These are phyloP conservation scores for Curvularia hawaiiensis DNA, from an alignment of 2,329 filamentous ascomycete genomes.

Conservation along the genomic window DNA sequence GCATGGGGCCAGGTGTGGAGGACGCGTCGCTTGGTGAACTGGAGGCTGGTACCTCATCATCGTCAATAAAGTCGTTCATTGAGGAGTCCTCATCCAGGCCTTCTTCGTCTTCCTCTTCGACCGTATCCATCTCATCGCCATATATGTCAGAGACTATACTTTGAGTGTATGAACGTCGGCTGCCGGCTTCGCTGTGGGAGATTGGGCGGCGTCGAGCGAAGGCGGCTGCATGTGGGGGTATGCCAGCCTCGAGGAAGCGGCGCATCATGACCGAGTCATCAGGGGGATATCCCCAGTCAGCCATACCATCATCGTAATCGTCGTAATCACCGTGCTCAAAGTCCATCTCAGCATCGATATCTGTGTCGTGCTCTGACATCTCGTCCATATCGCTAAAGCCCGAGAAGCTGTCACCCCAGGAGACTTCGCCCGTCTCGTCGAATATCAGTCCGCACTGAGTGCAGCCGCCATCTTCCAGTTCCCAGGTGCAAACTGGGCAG, in stretches of 20 bases:
- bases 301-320: constrained; percentile 38
- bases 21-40: constrained; percentile 33
- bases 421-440: constrained; percentile 52
- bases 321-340: constrained; percentile 47
- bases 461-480: constrained; percentile 67
- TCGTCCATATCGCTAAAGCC: constrained; percentile 55
- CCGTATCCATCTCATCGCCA: constrained; percentile 50
- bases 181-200: constrained; percentile 50
- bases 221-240: constrained; percentile 26
- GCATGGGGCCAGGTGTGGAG: constrained; percentile 39
- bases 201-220: constrained; percentile 41
- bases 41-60: constrained; percentile 33
- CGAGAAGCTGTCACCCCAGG: constrained; percentile 46
- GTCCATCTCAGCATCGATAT: constrained; percentile 50
- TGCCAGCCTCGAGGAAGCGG: constrained; percentile 38
- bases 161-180: constrained; percentile 47
- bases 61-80: constrained; percentile 51
- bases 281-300: constrained; percentile 37
- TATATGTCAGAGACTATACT: constrained; percentile 49
- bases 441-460: constrained; percentile 59
- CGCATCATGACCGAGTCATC: constrained; percentile 44
- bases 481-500: constrained; percentile 67
- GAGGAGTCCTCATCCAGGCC: constrained; percentile 47
- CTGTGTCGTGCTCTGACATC: constrained; percentile 46
- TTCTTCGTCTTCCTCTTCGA: constrained; percentile 52